Conservation (phyloP, 2,329 filamentous ascomycete species). For the Fusarium denticulatum region DNA sequence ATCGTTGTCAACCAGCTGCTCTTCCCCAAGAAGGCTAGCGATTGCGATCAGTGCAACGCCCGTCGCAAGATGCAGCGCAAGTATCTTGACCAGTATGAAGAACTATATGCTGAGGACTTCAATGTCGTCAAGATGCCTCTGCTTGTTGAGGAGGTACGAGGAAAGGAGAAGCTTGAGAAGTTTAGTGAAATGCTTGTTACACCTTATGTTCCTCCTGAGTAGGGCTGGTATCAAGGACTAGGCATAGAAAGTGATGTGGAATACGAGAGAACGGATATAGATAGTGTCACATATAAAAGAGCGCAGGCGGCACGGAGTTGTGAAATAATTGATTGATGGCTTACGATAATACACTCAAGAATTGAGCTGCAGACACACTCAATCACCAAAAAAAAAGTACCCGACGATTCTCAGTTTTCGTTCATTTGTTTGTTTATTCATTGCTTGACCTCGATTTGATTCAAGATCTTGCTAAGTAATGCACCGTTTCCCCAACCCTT, state of each 20-base stretch:
- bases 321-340: conserved; percentile 17
- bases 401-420: conserved; percentile 4
- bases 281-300: conserved; percentile 11
- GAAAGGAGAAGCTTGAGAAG: conserved; percentile 91
- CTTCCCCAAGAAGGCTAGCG: conserved; percentile 85
- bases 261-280: conserved; percentile 4
- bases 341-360: conserved; percentile 24
- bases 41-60: conserved; percentile 95
- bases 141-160: conserved; percentile 92
- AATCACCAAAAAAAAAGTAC: conserved; percentile 35
- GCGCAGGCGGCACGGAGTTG: conserved; percentile 30
- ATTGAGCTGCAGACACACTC: background rate
- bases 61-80: conserved; percentile 99
- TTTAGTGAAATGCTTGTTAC: conserved; percentile 87
- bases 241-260: conserved; percentile 4
- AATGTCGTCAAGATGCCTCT: conserved; percentile 99
- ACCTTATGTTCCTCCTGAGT: conserved; percentile 75
- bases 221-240: background rate
- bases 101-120: conserved; percentile 94
- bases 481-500: background rate
- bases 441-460: conserved; percentile 19
- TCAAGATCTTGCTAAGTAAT: conserved; percentile 13
- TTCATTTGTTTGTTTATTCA: conserved; percentile 24
- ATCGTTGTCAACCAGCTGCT: conserved; percentile 99
- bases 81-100: conserved; percentile 98